Evolutionary conservation across 495 filamentous ascomycete genomes (phyloP), one percentile per base, ranked within the genome.

Genomic region (Lineolata rhizophorae): DNA sequence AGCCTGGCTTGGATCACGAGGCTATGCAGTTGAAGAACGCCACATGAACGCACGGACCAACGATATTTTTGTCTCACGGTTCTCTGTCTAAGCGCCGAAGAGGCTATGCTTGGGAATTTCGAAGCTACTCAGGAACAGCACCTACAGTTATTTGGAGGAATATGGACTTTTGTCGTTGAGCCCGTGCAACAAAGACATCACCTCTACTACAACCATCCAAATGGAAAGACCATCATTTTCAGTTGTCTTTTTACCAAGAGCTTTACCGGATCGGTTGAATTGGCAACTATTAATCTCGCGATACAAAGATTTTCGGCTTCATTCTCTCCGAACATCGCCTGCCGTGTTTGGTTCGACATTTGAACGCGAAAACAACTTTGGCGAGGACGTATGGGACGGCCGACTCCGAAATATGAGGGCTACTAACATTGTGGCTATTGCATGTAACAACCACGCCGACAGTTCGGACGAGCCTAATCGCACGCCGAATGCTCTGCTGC

Each of bases 341-440:
- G 27, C 33, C 10, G 22, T 35, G 4, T 44, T 37, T 19, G 34
- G 33, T 2, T 41, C 41, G 5, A 31, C 22, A 3, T 38, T 32
- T 17, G 34, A 14, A 2, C 30, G 31, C 9, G 41, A 44, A 31
- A 19, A 8, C 11, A 22, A 17, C 5, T 41, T 41, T 18, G 25
- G 17, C 9, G 8, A 24, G 8, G 19, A 18, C 18, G 38, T 44
- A 29, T 44, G 41, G 41, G 38, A 44, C 13, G 31, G 21, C 9
- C 28, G 38, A 13, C 19, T 40, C 6, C 33, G 32, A 16, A 44
- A 40, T 29, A 33, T 37, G 5, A 10, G 20, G 1, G 37, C 41
- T 5, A 29, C 18, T 13, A 40, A 34, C 3, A 29, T 44, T 20
- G 34, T 37, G 19, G 38, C 36, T 3, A 8, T 34, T n/a, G 27